Evolutionary conservation across 208 protist genomes (phyloP).

Genomic region (Crithidia bombi): DNA sequence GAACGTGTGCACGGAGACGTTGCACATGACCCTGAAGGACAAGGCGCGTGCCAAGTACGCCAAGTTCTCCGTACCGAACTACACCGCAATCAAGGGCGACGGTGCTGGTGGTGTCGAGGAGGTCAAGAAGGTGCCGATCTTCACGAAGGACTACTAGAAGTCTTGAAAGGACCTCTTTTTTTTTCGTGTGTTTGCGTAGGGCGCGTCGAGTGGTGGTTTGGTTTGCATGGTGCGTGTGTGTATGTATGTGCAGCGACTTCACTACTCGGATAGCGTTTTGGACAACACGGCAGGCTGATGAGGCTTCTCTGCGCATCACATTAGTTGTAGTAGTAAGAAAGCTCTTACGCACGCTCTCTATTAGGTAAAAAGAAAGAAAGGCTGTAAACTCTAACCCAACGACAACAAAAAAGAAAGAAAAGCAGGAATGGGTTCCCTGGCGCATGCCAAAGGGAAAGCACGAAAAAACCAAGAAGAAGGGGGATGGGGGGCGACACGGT

Average conservation of each 20-base stretch:
- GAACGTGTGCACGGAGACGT: slow-evolving; percentile 86
- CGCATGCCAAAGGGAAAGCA: too few relatives aligned
- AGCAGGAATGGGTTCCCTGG: not conserved
- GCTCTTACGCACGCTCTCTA: slow-evolving; percentile 15
- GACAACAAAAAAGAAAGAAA: slow-evolving; percentile 3
- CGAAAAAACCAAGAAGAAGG: too few relatives aligned
- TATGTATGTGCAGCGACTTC: not conserved
- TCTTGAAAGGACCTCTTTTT: not conserved
- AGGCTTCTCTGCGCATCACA: slow-evolving; percentile 10
- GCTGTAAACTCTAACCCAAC: too few relatives aligned
- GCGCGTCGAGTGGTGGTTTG: too few relatives aligned
- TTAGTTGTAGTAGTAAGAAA: slow-evolving; percentile 26
- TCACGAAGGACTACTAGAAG: slow-evolving; percentile 84
- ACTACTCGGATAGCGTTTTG: not conserved
- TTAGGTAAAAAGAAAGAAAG: slow-evolving; percentile 18
- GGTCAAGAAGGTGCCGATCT: slow-evolving; percentile 70
- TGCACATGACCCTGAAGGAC: slow-evolving; percentile 82
- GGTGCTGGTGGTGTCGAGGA: slow-evolving; percentile 58
- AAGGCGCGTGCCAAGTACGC: slow-evolving; percentile 67
- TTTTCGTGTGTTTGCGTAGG: not conserved
- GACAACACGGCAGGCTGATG: not conserved
- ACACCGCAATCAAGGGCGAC: slow-evolving; percentile 66
- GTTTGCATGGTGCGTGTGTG: not conserved
- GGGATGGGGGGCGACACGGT: too few relatives aligned
- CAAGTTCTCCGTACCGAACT: slow-evolving; percentile 77